Base-by-base conservation (phyloP, 2,329 filamentous ascomycete species). In the Ascochyta lentis region DNA sequence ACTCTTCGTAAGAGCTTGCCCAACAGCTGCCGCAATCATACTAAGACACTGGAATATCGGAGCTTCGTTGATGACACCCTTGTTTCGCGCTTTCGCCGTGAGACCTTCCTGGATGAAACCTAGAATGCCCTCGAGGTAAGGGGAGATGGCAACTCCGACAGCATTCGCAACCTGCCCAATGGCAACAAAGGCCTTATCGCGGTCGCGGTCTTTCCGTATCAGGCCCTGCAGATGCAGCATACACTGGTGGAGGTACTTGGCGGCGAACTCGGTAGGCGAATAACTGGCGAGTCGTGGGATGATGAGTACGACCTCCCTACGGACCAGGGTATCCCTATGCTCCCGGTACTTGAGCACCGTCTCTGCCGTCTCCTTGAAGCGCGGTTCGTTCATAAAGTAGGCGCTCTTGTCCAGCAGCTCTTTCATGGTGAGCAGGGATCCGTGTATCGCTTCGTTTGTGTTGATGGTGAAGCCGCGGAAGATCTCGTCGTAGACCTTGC, bases 1-100 rank as follows among this genome's bases (percentile, higher is more conserved):
- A 73, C 98, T 97, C 77, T 98, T 99, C 83, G 92, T 98, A 49
- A 99, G 82, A 0, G 94, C 95, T 78, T 99, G 95, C 1, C 95
- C 95, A 27, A 98, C 95, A 3, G 95, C 95, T 41, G 96, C 89
- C 0, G 95, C 92, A 48, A 99, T 85, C 79, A 96, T 93, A 75
- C 96, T 99, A 73, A 99, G 96, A 76, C 95, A 99, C 76, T 96
- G 91, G 68, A 98, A 98, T 58, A 98, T 94, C 0, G 94, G 92
- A 2, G 83, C 84, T 71, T 88, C 86, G 46, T 87, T 83, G 45
- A 82, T 63, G 9, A 61, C 79, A 27, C 79, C 75, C 63, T 84
- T 84, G 63, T 85, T 86, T 35, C 83, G 81, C 51, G 91, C 91
- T 77, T 92, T 92, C 33, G 92, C 78, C 58, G 90, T 91, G 46